Evolutionary conservation across 495 filamentous ascomycete species (phyloP).

Genomic region (Talaromyces trachyspermus): DNA sequence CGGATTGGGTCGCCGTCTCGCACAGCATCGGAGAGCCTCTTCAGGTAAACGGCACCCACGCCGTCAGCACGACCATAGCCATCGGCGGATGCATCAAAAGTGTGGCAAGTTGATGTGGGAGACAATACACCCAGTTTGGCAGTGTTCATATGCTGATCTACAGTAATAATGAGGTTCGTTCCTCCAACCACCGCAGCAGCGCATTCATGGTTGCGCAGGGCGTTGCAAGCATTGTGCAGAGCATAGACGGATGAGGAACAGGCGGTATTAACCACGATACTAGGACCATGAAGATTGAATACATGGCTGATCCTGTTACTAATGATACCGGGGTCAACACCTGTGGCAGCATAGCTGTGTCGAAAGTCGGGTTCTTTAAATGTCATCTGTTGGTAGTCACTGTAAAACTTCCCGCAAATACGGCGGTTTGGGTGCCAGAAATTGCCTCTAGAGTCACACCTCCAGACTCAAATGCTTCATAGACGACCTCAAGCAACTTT

Average conservation of each 20-base stretch:
- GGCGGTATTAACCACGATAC: constrained; percentile 24
- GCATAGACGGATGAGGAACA: constrained; percentile 22
- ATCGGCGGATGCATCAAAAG: constrained; percentile 33
- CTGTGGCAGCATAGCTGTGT: constrained; percentile 33
- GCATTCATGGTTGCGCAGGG: constrained; percentile 15
- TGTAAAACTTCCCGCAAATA: constrained; percentile 28
- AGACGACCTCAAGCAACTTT: constrained; percentile 21
- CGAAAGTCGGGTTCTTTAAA: constrained; percentile 16
- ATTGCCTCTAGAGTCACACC: constrained; percentile 32
- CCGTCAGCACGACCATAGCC: constrained; percentile 52
- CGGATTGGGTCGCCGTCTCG: constrained; percentile 50
- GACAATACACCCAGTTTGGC: constrained; percentile 14
- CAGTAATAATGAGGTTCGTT: constrained; percentile 27
- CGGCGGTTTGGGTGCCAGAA: constrained; percentile 32
- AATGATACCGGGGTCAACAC: constrained; percentile 26
- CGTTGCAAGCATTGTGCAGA: constrained; percentile 20
- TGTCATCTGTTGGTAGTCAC: constrained; percentile 22
- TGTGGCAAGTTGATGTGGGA: constrained; percentile 23
- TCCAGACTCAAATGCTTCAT: constrained; percentile 22
- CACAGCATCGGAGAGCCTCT: constrained; percentile 49
- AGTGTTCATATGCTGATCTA: constrained; percentile 11
- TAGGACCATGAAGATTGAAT: constrained; percentile 35
- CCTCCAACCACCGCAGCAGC: constrained; percentile 41
- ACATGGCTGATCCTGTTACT: constrained; percentile 36
- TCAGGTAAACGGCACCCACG: constrained; percentile 49